Conservation (phyloP, 169 alveolate genomes). For the Eimeria acervulina region DNA sequence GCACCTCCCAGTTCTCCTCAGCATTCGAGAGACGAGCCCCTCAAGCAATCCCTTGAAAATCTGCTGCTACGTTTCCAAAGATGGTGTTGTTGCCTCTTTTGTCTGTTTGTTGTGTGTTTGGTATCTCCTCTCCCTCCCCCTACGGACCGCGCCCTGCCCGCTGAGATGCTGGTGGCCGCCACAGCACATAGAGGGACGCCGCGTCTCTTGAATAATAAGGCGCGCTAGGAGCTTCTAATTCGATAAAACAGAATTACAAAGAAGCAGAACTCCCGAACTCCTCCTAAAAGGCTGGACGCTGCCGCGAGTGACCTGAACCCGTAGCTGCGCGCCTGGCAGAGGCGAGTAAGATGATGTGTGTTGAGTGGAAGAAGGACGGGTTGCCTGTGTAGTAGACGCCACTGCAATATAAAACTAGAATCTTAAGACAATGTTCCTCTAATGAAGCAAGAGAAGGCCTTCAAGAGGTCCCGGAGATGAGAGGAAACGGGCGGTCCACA, state of each 20-base stretch:
- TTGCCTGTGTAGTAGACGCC: slow-evolving; percentile 5
- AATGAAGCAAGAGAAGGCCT: background rate
- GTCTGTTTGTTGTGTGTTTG: background rate
- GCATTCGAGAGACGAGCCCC: background rate
- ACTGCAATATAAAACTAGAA: slow-evolving; percentile 53
- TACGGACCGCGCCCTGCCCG: background rate
- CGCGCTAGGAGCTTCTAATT: background rate
- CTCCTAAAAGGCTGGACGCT: slow-evolving; percentile 56
- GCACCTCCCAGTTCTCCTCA: slow-evolving; percentile 24
- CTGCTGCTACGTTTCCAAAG: background rate
- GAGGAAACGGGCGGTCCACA: slow-evolving; percentile 57
- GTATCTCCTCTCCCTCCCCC: background rate
- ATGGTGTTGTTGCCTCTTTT: background rate
- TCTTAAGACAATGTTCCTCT: slow-evolving; percentile 54
- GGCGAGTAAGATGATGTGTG: too few species aligned
- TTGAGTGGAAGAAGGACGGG: background rate
- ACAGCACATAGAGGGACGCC: background rate
- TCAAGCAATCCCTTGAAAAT: slow-evolving; percentile 14
- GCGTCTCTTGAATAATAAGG: background rate
- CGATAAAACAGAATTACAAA: background rate
- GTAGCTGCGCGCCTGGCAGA: background rate
- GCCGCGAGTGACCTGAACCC: slow-evolving; percentile 64
- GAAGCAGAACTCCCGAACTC: background rate
- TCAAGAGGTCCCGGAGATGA: background rate
- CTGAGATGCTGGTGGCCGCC: background rate